phyloP scores from a whole-genome alignment of 2,329 filamentous ascomycete species.

The Colletotrichum sp. region DNA sequence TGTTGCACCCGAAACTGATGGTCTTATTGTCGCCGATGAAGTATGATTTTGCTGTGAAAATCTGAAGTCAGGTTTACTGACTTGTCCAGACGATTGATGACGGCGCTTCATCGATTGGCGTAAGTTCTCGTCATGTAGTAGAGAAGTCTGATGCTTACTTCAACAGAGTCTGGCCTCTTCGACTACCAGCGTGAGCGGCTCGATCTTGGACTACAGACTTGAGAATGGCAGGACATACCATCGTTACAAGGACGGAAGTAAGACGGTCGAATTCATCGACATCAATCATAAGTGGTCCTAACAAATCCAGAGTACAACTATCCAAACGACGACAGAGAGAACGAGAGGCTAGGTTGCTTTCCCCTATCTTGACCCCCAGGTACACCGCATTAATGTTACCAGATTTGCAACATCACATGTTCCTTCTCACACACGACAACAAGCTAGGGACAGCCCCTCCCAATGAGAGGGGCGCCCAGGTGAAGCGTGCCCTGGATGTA shows the following conservation, averaged over 20 bases:
- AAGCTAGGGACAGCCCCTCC: neutral
- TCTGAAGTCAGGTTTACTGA: too few relatives aligned
- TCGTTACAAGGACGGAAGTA: neutral
- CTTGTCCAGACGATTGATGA: too few relatives aligned
- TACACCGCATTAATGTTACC: neutral
- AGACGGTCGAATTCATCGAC: neutral
- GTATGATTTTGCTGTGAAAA: too few relatives aligned
- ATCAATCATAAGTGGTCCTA: too few relatives aligned
- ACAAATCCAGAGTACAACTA: neutral
- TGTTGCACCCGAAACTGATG: too few relatives aligned
- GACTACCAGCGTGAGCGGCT: neutral
- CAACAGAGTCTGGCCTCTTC: neutral
- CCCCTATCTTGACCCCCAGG: too few relatives aligned
- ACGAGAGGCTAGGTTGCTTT: neutral
- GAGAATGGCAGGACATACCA: neutral
- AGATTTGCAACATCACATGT: neutral
- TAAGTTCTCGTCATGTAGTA: too few relatives aligned
- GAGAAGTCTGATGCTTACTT: too few relatives aligned
- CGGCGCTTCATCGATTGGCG: too few relatives aligned
- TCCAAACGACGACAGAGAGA: neutral
- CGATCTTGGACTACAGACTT: neutral
- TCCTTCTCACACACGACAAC: neutral
- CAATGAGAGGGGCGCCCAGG: neutral
- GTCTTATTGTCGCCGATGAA: too few relatives aligned
- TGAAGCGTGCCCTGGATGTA: conserved; percentile 28